A percentile compares a stretch with the other conserved stretches of the same genome.
phyloP scores from a whole-genome alignment of 164 flowering plant species.

The Pachysandra terminalis region DNA sequence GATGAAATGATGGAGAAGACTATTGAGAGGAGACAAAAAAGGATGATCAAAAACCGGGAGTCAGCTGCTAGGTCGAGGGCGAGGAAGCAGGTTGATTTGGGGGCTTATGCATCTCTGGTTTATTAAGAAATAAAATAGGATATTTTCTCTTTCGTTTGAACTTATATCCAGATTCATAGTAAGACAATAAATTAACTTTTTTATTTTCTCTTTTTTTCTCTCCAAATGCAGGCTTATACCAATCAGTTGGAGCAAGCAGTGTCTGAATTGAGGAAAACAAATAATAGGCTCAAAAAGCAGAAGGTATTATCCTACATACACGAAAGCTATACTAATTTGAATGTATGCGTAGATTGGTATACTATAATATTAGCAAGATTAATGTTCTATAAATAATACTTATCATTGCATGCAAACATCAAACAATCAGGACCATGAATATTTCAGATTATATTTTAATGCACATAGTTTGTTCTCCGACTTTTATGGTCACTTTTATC shows the following conservation, averaged over 20 bases:
- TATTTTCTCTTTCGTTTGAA: not conserved
- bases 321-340: no score
- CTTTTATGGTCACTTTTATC: no score
- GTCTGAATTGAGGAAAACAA: slow-evolving; percentile 22
- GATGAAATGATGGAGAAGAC: slow-evolving; percentile 33
- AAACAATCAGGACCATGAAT: no score
- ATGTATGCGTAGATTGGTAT: no score
- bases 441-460: no score
- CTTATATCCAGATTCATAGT: no score
- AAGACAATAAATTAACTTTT: not conserved
- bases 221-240: slow-evolving; percentile 33
- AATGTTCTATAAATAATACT: no score
- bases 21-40: slow-evolving; percentile 50
- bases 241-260: slow-evolving; percentile 34
- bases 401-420: no score
- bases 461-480: no score
- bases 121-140: not conserved
- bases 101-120: not conserved
- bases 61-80: slow-evolving; percentile 71
- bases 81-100: slow-evolving; percentile 43
- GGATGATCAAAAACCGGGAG: slow-evolving; percentile 69
- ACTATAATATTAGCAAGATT: no score
- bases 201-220: not conserved
- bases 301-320: slow-evolving; percentile 22
- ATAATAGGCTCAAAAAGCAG: slow-evolving; percentile 30